Base-by-base conservation (phyloP, 1,139 yeast species). In the Hansenula sp. region DNA sequence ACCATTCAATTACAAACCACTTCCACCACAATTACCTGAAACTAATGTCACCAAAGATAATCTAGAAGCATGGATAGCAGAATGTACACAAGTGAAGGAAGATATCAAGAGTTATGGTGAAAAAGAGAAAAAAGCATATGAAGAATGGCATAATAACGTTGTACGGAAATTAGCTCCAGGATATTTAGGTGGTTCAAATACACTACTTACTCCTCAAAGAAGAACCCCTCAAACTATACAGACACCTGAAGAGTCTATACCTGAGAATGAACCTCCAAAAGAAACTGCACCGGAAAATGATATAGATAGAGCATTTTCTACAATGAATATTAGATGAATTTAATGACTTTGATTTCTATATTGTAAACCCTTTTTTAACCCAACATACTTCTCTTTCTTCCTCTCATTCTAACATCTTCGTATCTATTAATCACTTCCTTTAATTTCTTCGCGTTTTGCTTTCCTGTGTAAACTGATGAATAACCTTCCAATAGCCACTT, bases 321-420 rank as follows among this genome's bases (percentile, higher is more conserved):
- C 40, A 14, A 14, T 42, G 25, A 29, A 35, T 32, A 27, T 42
- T 12, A 19, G 25, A 37, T 36, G 22, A 36, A 32, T 29, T 5
- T 29, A 29, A 21, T 29, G 34, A 24, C 22, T 17, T 7, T 21
- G n/a, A n/a, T n/a, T n/a, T n/a, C n/a, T n/a, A n/a, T n/a, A n/a
- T 9, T 29, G 21, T 21, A 6, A 21, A 21, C 9, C 6, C 24
- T 7, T 21, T 11, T 29, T 51, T 55, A 85, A 12, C 97, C 97
- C 38, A 90, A 68, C 96, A 90, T 87, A 48, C 95, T 84, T 62
- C 98, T 75, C 73, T 92, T 92, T 52, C 99, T 73, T 2, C 99
- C 99, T 57, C 98, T 76, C 65, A 84, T 63, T 52, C 97, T 70
- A 1, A 92, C 98, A 39, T 85, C 95, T 41, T 82, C 87, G 41